Conservation (phyloP, 345 rosid species). For the Eucalyptus pauciflora region DNA sequence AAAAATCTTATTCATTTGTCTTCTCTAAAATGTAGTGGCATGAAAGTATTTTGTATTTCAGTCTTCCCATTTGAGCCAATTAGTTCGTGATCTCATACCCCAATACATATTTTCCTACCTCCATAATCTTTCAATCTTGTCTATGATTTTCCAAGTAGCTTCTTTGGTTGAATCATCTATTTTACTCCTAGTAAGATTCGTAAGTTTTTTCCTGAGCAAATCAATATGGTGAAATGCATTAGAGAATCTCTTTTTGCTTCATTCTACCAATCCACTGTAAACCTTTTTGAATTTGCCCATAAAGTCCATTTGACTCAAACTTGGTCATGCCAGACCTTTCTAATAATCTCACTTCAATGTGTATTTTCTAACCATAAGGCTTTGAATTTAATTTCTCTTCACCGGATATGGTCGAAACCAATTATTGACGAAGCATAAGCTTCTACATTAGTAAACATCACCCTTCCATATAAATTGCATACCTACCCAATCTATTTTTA, state of each 20-base stretch:
- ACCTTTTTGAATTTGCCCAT: too few relatives aligned
- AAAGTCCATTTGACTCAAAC: too few relatives aligned
- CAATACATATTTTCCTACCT: background rate
- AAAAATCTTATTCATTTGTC: too few relatives aligned
- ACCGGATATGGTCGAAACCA: background rate
- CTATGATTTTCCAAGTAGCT: background rate
- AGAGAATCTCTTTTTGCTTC: background rate
- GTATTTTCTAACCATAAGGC: background rate
- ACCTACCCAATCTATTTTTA: background rate
- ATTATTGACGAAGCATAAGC: too few relatives aligned
- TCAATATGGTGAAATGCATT: background rate
- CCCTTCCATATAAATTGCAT: background rate
- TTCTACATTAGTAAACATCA: background rate
- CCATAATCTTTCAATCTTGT: background rate
- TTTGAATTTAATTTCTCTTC: background rate
- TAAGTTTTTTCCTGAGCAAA: background rate
- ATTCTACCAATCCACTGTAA: too few relatives aligned
- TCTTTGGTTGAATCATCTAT: background rate
- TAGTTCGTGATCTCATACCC: background rate
- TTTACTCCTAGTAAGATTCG: background rate
- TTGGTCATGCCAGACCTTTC: too few relatives aligned
- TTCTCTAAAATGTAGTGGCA: too few relatives aligned
- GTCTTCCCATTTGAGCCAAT: too few relatives aligned
- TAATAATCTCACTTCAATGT: too few relatives aligned
- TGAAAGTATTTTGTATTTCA: too few relatives aligned